These are phyloP conservation scores for Kazachstania kunashirensis DNA, from an alignment of 805 yeast species.

Conservation along the genomic window DNA sequence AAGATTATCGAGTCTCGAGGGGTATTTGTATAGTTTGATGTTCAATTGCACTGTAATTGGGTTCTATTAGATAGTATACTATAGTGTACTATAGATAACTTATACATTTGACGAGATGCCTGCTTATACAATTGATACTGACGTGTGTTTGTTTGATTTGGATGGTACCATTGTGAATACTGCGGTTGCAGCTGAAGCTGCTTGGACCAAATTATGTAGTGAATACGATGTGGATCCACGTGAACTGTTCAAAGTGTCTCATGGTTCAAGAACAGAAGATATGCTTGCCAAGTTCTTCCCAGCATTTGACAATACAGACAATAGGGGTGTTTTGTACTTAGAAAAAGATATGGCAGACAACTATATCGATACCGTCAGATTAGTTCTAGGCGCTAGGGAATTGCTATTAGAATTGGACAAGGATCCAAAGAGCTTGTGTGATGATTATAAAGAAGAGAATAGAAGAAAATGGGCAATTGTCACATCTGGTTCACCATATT, in stretches of 20 bases:
- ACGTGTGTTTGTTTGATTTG: constrained; percentile 50
- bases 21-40: too few relatives aligned
- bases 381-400: constrained; percentile 61
- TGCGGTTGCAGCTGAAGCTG: constrained; percentile 62
- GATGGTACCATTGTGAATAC: constrained; percentile 77
- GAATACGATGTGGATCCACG: constrained; percentile 53
- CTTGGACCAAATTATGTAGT: constrained; percentile 55
- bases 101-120: not conserved
- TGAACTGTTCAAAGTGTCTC: constrained; percentile 55
- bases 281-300: constrained; percentile 60
- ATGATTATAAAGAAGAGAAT: constrained; percentile 1
- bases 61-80: too few relatives aligned
- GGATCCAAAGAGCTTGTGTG: constrained; percentile 9
- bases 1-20: too few relatives aligned
- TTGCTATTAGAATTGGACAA: constrained; percentile 42
- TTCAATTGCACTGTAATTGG: too few relatives aligned
- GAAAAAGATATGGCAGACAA: constrained; percentile 57
- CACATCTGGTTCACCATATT: constrained; percentile 63
- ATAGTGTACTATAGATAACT: too few relatives aligned
- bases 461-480: constrained; percentile 69
- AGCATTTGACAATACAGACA: constrained; percentile 48
- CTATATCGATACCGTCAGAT: constrained; percentile 54
- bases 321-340: constrained; percentile 40
- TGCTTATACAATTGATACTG: constrained; percentile 6
- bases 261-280: constrained; percentile 70